Percentiles rank a stretch among this genome's conserved stretches.
Evolutionary conservation across 164 flowering plant species (phyloP).

Genomic region (Tinospora cordifolia): DNA sequence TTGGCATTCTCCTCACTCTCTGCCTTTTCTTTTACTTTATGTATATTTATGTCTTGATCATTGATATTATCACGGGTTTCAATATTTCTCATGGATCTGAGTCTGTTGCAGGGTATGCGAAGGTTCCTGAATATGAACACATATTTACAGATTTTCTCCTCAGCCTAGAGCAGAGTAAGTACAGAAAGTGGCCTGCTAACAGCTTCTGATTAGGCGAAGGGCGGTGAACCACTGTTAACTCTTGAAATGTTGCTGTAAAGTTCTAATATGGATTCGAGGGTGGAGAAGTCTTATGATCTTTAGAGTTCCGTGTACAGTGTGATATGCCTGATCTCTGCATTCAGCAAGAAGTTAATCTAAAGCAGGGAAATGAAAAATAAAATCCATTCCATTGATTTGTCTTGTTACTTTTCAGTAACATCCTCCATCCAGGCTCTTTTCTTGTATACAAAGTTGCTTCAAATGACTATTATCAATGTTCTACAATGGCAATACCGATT

Average conservation of each 20-base stretch:
- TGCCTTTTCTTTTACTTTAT: background rate
- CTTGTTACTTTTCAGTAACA: background rate
- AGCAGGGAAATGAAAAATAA: background rate
- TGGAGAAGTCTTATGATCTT: background rate
- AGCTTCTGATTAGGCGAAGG: background rate
- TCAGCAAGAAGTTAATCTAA: conserved; percentile 9
- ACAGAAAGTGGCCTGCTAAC: conserved; percentile 28
- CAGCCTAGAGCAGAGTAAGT: conserved; percentile 46
- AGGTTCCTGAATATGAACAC: conserved; percentile 84
- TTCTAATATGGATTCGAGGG: background rate
- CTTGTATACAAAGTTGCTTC: background rate
- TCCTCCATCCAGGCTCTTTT: background rate
- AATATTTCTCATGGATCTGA: background rate
- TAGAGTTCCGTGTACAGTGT: conserved; percentile 17
- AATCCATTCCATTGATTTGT: background rate
- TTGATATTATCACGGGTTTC: background rate
- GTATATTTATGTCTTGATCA: background rate
- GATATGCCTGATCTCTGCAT: conserved; percentile 9
- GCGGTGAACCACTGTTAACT: background rate
- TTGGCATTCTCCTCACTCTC: too few species aligned
- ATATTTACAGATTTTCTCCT: conserved; percentile 77
- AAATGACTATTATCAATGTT: background rate
- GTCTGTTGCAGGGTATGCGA: conserved; percentile 54
- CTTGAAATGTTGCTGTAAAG: too few species aligned
- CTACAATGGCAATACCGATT: background rate